Evolutionary conservation across 148 eudicot species (phyloP).

Genomic region (Vaccinium corymbosum): DNA sequence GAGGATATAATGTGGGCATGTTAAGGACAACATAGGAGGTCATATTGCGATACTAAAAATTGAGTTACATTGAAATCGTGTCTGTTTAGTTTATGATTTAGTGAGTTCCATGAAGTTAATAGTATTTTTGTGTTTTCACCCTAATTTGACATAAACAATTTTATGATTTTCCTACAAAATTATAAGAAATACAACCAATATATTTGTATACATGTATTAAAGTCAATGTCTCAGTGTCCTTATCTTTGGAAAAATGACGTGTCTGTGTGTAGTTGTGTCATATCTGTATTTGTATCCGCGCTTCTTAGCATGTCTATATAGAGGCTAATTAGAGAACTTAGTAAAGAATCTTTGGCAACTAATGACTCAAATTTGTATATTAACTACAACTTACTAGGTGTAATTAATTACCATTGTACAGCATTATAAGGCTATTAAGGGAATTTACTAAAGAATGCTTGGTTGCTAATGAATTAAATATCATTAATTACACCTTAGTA

Average conservation of each 20-base stretch:
- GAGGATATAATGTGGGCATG: background rate
- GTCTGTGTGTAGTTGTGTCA: background rate
- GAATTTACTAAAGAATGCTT: background rate
- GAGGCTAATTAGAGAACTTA: background rate
- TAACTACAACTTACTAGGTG: background rate
- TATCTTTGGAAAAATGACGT: background rate
- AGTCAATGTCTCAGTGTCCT: background rate
- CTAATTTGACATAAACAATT: background rate
- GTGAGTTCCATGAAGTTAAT: background rate
- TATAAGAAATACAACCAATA: background rate
- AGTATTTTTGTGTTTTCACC: background rate
- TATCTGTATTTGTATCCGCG: background rate
- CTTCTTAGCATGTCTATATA: background rate
- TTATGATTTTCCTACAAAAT: background rate
- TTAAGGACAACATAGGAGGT: background rate
- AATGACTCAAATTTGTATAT: background rate
- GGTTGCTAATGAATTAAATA: background rate
- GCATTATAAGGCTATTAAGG: background rate
- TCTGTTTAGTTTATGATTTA: background rate
- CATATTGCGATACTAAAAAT: background rate
- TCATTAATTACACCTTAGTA: background rate
- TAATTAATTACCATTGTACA: background rate
- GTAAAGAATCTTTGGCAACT: background rate
- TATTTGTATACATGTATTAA: background rate
- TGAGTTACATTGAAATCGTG: background rate